Evolutionary conservation across 805 yeast genomes (phyloP), one percentile per base, ranked within the genome.

Genomic region (Candida coquimbonensis): DNA sequence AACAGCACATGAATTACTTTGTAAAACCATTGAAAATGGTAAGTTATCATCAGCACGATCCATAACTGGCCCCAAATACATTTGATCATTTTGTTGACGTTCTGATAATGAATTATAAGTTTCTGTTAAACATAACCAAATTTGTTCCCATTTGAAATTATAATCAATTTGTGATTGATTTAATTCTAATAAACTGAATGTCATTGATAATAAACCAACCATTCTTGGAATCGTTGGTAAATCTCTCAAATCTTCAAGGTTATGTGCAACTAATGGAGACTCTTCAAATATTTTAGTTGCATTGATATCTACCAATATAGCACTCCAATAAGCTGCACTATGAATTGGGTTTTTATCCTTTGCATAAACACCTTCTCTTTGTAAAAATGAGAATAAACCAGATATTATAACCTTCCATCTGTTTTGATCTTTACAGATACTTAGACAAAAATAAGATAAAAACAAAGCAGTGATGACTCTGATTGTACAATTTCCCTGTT

Each of bases 21-120:
- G 67, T 9, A 66, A 43, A 4, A 60, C 49, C 14, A 56, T 57
- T 9, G 72, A 70, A 45, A 68, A 68, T 8, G 71, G 66, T n/a
- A 55, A 53, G 9, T 49, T 56, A 33, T 59, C 60, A 35, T 48
- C 60, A 11, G 63, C 59, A n/a, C 58, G 42, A 24, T 42, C 44
- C 40, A 46, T 42, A 6, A 39, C n/a, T 12, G 45, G 43, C 14
- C 39, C 43, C 17, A 39, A 26, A 62, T 45, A 7, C 65, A 63
- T 14, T 7, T 35, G 24, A 7, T 24, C 40, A 21, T 21, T 29
- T 29, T 8, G 17, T 8, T 9, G 21, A 12, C 8, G 19, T 17
- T 17, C 19, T 17, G 19, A 17, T 17, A 17, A 17, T 17, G 19
- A 17, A 17, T 17, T 17, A 39, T 40, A 12, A 27, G 9, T 29